Percentiles rank a stretch among this genome's conserved stretches.
Conservation (phyloP, 192 early-diverging fungal genomes). For the Geranomyces variabilis region DNA sequence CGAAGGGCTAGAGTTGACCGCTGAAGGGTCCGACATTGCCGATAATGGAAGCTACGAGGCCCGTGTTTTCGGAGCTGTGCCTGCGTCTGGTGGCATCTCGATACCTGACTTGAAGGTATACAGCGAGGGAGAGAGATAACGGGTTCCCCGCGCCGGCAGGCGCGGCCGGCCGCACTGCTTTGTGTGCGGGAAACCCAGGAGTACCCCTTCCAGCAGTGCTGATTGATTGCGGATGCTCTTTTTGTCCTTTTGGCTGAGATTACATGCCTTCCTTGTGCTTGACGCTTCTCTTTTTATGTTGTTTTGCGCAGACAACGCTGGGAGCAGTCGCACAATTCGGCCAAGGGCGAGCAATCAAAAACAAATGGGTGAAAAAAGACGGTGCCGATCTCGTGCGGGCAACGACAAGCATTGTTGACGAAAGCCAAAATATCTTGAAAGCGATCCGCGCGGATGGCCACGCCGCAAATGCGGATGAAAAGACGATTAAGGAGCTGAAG, state of each 20-base stretch:
- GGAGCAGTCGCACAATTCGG: constrained; percentile 63
- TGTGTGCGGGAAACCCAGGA: too few species aligned
- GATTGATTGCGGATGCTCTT: too few species aligned
- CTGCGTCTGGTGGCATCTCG: constrained; percentile 74
- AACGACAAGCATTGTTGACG: constrained; percentile 77
- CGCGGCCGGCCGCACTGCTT: too few species aligned
- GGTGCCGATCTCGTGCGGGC: constrained; percentile 69
- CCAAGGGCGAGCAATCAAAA: constrained; percentile 93
- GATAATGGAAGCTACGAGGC: constrained; percentile 91
- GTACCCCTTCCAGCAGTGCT: too few species aligned
- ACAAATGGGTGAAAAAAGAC: constrained; percentile 96
- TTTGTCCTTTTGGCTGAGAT: too few species aligned
- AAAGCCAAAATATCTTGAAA: constrained; percentile 76
- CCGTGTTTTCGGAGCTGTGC: constrained; percentile 86
- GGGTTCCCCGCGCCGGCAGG: background rate
- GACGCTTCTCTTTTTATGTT: too few species aligned
- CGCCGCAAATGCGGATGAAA: constrained; percentile 58
- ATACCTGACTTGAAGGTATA: constrained; percentile 74
- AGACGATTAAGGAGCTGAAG: constrained; percentile 67
- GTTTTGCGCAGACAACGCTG: background rate
- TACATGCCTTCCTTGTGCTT: too few species aligned
- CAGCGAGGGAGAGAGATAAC: constrained; percentile 36
- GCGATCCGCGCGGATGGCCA: constrained; percentile 63
- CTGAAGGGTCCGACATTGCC: constrained; percentile 86
- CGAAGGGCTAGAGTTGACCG: constrained; percentile 82